phyloP scores from a whole-genome alignment of 176 grass and related monocot species.

The Thinopyrum elongatum region DNA sequence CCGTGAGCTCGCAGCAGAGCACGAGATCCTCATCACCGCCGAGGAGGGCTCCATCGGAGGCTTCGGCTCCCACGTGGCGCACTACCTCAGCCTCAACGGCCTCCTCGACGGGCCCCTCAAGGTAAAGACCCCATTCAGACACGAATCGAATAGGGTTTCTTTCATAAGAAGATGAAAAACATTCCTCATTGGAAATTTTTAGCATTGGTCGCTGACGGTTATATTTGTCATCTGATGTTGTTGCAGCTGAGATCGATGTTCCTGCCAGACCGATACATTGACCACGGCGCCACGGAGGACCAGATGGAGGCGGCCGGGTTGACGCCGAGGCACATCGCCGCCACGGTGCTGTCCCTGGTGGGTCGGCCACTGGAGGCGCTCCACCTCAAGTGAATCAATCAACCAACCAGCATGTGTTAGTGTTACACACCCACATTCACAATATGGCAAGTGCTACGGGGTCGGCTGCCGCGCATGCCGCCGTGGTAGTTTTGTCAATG shows the following conservation, averaged over 20 bases:
- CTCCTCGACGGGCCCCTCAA: slow-evolving; percentile 83
- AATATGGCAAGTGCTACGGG: too few species aligned
- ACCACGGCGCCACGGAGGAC: slow-evolving; percentile 75
- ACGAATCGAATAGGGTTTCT: too few species aligned
- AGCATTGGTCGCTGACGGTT: not conserved
- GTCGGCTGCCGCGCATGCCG: too few species aligned
- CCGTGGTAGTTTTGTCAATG: not conserved
- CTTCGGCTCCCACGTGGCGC: slow-evolving; percentile 78
- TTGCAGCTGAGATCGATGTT: slow-evolving; percentile 95
- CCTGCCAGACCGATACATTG: slow-evolving; percentile 85
- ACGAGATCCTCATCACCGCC: slow-evolving; percentile 81
- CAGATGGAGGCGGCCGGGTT: slow-evolving; percentile 90
- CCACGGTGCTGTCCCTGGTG: slow-evolving; percentile 74
- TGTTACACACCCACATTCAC: too few species aligned
- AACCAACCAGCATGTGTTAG: not conserved
- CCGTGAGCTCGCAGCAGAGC: slow-evolving; percentile 57
- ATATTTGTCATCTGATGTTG: not conserved
- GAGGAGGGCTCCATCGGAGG: slow-evolving; percentile 91
- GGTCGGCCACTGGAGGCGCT: slow-evolving; percentile 81
- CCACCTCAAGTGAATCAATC: slow-evolving; percentile 44
- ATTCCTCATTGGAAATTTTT: too few species aligned
- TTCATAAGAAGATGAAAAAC: not conserved
- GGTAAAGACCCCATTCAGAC: slow-evolving; percentile 19
- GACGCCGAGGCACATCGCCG: slow-evolving; percentile 71
- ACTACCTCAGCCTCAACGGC: slow-evolving; percentile 76